Percentiles rank a stretch among this genome's conserved stretches.
Conservation (phyloP, 192 early-diverging fungal species). For the Podila epicladia region DNA sequence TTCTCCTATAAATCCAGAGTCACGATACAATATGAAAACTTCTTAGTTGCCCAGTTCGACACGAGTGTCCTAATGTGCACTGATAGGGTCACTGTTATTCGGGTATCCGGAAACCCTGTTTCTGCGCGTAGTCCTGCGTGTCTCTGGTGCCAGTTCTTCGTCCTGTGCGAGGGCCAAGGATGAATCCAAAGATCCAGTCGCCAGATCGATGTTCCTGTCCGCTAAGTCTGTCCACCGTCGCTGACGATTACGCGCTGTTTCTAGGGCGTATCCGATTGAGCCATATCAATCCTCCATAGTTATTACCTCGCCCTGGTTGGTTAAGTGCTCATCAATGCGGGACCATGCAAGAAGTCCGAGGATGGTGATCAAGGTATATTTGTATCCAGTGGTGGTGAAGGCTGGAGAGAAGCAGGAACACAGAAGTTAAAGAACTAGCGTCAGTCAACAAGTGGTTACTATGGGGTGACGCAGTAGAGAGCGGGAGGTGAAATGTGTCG, state of each 20-base stretch:
- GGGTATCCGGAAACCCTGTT: too few species aligned
- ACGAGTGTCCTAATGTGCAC: too few species aligned
- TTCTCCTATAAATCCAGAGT: conserved; percentile 30
- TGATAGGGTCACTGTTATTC: too few species aligned
- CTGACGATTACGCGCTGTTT: neutral
- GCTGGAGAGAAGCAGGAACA: conserved; percentile 4
- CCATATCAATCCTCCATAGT: neutral
- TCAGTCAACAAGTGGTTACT: neutral
- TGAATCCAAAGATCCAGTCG: too few species aligned
- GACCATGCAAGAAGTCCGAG: conserved; percentile 43
- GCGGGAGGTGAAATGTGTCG: too few species aligned
- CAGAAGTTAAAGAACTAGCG: neutral
- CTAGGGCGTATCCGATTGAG: neutral
- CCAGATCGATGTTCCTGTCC: too few species aligned
- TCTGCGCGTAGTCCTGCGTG: too few species aligned
- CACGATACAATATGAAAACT: too few species aligned
- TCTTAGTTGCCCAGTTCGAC: too few species aligned
- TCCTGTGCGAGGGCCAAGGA: too few species aligned
- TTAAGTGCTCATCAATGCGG: conserved; percentile 49
- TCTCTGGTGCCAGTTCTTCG: too few species aligned
- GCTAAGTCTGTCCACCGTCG: neutral
- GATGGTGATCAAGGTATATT: conserved; percentile 23
- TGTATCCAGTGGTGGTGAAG: conserved; percentile 42
- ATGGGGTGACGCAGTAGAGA: too few species aligned
- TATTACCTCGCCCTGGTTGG: conserved; percentile 50